These are phyloP conservation scores for Setaria viridis DNA, from an alignment of 202 grass and related monocot genomes.

Conservation along the genomic window DNA sequence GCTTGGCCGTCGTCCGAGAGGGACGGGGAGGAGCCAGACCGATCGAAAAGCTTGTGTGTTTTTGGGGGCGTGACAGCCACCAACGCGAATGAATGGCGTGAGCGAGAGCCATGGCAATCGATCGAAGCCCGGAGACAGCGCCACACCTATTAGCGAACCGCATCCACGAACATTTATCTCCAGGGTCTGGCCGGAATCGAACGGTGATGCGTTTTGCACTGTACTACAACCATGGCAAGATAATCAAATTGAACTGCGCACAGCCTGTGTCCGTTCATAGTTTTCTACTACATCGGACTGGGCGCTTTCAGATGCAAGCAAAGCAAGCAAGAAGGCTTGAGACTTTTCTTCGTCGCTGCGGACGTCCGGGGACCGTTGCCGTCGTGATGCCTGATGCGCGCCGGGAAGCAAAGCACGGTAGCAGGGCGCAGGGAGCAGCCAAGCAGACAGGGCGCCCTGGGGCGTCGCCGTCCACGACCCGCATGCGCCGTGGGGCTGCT, in stretches of 20 bases:
- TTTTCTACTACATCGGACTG: neutral
- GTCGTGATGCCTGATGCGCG: slow-evolving; percentile 4
- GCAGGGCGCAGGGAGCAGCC: neutral
- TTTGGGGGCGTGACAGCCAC: slow-evolving; percentile 29
- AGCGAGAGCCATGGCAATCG: neutral
- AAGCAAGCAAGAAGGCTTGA: neutral
- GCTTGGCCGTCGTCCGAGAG: slow-evolving; percentile 12
- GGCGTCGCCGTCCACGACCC: slow-evolving; percentile 19
- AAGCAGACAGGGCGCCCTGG: neutral
- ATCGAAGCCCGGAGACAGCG: neutral
- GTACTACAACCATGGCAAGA: neutral
- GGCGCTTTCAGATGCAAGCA: neutral
- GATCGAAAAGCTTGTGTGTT: neutral
- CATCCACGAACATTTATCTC: neutral
- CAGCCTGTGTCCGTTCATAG: neutral
- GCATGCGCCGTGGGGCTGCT: neutral
- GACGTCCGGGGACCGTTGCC: neutral
- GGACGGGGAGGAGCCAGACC: neutral
- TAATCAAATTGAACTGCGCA: neutral
- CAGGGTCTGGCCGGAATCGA: neutral
- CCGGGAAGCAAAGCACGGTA: slow-evolving; percentile 9
- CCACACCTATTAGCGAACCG: too few species aligned
- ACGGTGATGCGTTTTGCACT: neutral
- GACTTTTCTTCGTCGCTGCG: neutral
- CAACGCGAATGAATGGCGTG: slow-evolving; percentile 18